Evolutionary conservation across 805 yeast genomes (phyloP).

Genomic region (Ogataea degrootiae): DNA sequence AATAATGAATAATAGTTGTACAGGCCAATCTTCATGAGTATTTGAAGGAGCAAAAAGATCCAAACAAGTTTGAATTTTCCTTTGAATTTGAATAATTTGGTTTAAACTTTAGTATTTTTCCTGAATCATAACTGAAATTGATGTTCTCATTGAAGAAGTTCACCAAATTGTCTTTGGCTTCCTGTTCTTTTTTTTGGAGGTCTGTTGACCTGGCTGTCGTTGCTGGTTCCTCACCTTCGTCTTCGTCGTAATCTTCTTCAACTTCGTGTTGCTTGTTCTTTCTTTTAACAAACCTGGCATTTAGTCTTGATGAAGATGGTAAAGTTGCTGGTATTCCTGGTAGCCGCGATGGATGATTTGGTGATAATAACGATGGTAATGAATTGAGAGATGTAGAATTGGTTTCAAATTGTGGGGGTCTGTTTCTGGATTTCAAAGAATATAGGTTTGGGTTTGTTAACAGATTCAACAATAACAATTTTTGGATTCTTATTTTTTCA

Average conservation of each 20-base stretch:
- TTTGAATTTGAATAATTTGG: slow-evolving; percentile 12
- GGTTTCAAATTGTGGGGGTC: slow-evolving; percentile 3
- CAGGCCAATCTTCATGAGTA: slow-evolving; percentile 9
- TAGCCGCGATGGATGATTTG: not conserved
- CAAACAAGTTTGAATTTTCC: slow-evolving; percentile 14
- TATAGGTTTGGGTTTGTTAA: slow-evolving; percentile 23
- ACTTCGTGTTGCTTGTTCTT: slow-evolving; percentile 10
- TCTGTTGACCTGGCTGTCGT: no score
- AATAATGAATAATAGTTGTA: not conserved
- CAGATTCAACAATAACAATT: slow-evolving; percentile 22
- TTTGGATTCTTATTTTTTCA: slow-evolving; percentile 17
- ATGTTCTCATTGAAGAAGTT: slow-evolving; percentile 21
- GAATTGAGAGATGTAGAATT: slow-evolving; percentile 7
- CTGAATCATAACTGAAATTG: slow-evolving; percentile 18
- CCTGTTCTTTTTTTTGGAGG: not conserved
- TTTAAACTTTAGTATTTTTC: slow-evolving; percentile 19
- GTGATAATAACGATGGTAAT: not conserved
- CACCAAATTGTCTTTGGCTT: slow-evolving; percentile 15
- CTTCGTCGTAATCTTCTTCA: not conserved
- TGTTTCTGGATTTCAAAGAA: slow-evolving; percentile 3
- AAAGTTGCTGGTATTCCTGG: not conserved
- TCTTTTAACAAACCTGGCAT: slow-evolving; percentile 5
- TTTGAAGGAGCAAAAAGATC: slow-evolving; percentile 21
- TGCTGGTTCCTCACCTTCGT: not conserved
- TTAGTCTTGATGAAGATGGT: not conserved